phyloP scores from a whole-genome alignment of 768 basidiomycete genomes.

The Lactarius vividus region DNA sequence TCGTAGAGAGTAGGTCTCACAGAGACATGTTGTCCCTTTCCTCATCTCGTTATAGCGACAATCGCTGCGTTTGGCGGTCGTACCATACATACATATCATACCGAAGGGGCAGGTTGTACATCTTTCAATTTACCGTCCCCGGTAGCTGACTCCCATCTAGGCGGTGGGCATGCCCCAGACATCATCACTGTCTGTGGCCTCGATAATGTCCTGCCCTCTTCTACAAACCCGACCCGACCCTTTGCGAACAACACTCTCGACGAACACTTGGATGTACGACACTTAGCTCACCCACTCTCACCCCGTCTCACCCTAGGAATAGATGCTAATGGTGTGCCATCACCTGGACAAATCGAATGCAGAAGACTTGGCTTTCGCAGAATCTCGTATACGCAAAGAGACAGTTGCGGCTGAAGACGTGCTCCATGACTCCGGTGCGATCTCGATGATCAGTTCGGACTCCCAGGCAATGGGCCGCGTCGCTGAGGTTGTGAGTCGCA shows the following conservation, averaged over 20 bases:
- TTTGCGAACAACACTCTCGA: slow-evolving; percentile 90
- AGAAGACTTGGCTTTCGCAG: slow-evolving; percentile 94
- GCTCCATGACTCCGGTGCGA: slow-evolving; percentile 87
- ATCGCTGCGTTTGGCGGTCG: slow-evolving; percentile 85
- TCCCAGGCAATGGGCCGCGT: slow-evolving; percentile 99
- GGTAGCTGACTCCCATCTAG: slow-evolving; percentile 35
- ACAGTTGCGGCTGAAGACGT: slow-evolving; percentile 98
- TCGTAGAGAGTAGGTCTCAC: slow-evolving; percentile 74
- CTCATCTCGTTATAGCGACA: slow-evolving; percentile 54
- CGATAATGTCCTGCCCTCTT: slow-evolving; percentile 88
- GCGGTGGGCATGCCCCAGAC: slow-evolving; percentile 96
- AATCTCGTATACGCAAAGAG: slow-evolving; percentile 94
- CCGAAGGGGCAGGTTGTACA: slow-evolving; percentile 80
- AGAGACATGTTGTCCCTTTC: neutral
- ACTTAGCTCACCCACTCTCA: neutral
- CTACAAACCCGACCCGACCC: slow-evolving; percentile 95
- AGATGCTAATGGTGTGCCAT: slow-evolving; percentile 99
- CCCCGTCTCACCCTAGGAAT: slow-evolving; percentile 8
- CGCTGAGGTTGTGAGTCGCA: slow-evolving; percentile 87
- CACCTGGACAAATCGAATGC: slow-evolving; percentile 89
- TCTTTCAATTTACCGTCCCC: neutral
- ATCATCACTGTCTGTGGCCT: slow-evolving; percentile 96
- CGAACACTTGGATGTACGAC: slow-evolving; percentile 90
- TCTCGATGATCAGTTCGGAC: slow-evolving; percentile 95
- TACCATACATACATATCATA: slow-evolving; percentile 97